These are phyloP conservation scores for Mycosphaerelloides madeirae DNA, from an alignment of 2,329 filamentous ascomycete species.

Conservation along the genomic window DNA sequence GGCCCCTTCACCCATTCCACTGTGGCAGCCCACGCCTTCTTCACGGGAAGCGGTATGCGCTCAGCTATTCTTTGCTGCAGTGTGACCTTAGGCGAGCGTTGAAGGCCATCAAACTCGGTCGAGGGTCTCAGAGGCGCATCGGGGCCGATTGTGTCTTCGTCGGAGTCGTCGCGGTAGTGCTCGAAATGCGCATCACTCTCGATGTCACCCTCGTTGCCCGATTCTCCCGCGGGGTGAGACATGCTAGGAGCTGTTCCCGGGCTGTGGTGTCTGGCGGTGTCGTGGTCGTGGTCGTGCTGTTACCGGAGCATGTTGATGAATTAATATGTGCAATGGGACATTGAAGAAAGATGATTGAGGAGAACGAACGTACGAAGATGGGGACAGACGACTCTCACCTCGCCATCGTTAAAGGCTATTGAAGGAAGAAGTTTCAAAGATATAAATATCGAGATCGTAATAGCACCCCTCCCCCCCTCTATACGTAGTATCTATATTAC, in stretches of 20 bases:
- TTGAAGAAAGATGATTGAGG: no score
- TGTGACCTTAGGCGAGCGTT: conserved; percentile 9
- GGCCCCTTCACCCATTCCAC: conserved; percentile 48
- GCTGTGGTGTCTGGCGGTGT: not conserved
- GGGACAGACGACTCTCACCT: no score
- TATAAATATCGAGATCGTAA: no score
- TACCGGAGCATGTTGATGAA: not conserved
- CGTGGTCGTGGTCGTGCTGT: no score
- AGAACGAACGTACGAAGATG: no score
- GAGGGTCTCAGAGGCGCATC: conserved; percentile 26
- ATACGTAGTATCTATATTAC: no score
- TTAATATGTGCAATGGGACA: no score
- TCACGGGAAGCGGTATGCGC: conserved; percentile 24
- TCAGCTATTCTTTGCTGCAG: conserved; percentile 24
- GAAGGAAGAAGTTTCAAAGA: no score
- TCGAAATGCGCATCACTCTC: not conserved
- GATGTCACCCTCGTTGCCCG: not conserved
- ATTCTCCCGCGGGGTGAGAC: no score
- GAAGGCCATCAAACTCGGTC: conserved; percentile 25
- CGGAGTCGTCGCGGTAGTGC: conserved; percentile 15
- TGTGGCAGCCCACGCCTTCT: conserved; percentile 32
- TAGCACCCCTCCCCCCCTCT: no score
- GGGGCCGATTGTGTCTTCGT: conserved; percentile 25
- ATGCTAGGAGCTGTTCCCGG: not conserved
- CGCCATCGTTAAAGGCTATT: no score